A percentile compares a stretch with the other conserved stretches of the same genome.
phyloP scores from a whole-genome alignment of 2,329 filamentous ascomycete species.

The Neonectria neomacrospora region DNA sequence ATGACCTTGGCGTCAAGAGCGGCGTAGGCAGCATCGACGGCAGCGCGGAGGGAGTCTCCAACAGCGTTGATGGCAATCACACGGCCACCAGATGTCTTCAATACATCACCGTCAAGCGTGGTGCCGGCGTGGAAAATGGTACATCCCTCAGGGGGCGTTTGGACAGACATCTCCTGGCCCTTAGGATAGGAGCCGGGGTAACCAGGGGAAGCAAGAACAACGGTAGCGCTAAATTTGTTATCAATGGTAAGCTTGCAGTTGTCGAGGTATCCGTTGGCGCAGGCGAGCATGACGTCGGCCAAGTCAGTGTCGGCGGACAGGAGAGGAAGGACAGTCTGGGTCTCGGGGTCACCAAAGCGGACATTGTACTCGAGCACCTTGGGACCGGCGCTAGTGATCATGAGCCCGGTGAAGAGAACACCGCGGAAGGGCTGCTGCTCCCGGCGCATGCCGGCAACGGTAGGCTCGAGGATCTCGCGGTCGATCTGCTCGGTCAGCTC shows the following conservation, averaged over 20 bases:
- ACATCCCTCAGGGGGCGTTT: slow-evolving; percentile 55
- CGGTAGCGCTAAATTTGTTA: slow-evolving; percentile 81
- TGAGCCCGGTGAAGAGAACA: slow-evolving; percentile 88
- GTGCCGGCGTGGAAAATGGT: slow-evolving; percentile 96
- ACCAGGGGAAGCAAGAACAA: slow-evolving; percentile 92
- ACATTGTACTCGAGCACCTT: slow-evolving; percentile 94
- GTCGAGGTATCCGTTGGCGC: slow-evolving; percentile 78
- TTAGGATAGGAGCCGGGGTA: slow-evolving; percentile 91
- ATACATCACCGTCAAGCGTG: slow-evolving; percentile 66
- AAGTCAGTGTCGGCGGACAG: slow-evolving; percentile 83
- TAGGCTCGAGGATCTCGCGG: slow-evolving; percentile 85
- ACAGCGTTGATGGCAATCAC: slow-evolving; percentile 94
- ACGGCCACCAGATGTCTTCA: slow-evolving; percentile 85
- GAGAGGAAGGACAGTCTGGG: slow-evolving; percentile 84
- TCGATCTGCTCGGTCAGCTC: slow-evolving; percentile 83
- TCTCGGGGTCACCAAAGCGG: slow-evolving; percentile 91
- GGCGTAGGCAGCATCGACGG: slow-evolving; percentile 88
- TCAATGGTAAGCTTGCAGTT: slow-evolving; percentile 75
- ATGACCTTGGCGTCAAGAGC: slow-evolving; percentile 76
- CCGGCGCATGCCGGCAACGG: slow-evolving; percentile 85
- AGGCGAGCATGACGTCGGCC: slow-evolving; percentile 88
- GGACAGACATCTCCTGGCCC: slow-evolving; percentile 70
- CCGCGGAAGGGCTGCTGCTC: slow-evolving; percentile 81
- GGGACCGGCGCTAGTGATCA: slow-evolving; percentile 85
- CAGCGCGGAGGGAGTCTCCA: slow-evolving; percentile 76